Evolutionary conservation across 495 filamentous ascomycete genomes (phyloP), one percentile per base, ranked within the genome.

Genomic region (Neurospora sp.): DNA sequence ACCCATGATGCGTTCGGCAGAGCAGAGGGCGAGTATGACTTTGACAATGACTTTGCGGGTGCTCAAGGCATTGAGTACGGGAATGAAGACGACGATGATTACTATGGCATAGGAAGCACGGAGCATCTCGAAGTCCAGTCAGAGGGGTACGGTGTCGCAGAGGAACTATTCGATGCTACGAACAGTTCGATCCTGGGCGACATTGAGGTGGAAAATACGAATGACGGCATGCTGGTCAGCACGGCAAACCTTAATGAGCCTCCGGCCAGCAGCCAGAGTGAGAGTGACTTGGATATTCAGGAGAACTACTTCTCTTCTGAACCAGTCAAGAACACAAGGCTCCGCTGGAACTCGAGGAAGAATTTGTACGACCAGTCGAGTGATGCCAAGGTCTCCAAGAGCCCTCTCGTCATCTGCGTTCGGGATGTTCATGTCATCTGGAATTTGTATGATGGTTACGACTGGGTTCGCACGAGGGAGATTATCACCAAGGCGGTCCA

Each of bases 371-470:
- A 91, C 39, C 83, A 88, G 12, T 82, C 85, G 9, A 89, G 91
- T 72, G 87, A 90, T 41, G 79, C 82, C 10, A 91, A 90, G 74
- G 79, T 90, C n/a, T 85, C 84, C 69, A 80, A 76, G 7, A 92
- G 90, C 74, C 95, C 96, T 16, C 84, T 98, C 31, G 89, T 89
- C 73, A 84, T 98, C 9, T 87, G 89, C 40, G 86, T 98, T 18
- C 89, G 93, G 5, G 94, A 97, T 80, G 89, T 96, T 16, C 93
- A 98, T 79, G 84, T 97, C 68, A 97, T 98, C 74, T 99, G 96
- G 96, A 97, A 99, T 79, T 84, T 99, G 2, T 97, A 94, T 79
- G 96, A 99, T 82, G 96, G 96, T 7, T 99, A 97, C 78, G 96
- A 99, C 81, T 99, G 96, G 96, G 89, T 89, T 75, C 85, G 88